A percentile compares a stretch with the other conserved stretches of the same genome.
Conservation (phyloP, 1,284 basidiomycete species). For the Fomitiporia mediterranea region DNA sequence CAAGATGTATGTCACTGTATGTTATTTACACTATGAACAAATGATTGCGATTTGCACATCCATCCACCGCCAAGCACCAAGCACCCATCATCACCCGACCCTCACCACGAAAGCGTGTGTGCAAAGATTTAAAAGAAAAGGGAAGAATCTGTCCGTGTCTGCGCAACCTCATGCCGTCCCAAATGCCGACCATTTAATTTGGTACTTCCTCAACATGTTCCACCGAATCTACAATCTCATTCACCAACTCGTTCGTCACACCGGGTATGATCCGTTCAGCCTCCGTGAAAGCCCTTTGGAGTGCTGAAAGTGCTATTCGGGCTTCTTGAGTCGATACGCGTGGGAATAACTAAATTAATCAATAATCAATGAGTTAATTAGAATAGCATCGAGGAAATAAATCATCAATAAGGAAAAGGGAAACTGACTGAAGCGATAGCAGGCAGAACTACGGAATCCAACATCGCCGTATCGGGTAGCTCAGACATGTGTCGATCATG, state of each 20-base stretch:
- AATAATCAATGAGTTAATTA: too few species aligned
- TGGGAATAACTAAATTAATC: constrained; percentile 72
- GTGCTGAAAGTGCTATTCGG: constrained; percentile 72
- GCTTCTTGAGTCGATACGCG: constrained; percentile 87
- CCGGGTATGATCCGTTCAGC: constrained; percentile 87
- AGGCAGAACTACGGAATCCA: constrained; percentile 91
- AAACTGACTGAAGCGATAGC: constrained; percentile 82
- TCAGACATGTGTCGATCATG: constrained; percentile 44
- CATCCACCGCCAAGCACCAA: too few species aligned
- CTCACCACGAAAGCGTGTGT: too few species aligned
- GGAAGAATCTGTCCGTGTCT: too few species aligned
- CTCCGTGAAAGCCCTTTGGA: constrained; percentile 87
- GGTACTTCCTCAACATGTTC: constrained; percentile 76
- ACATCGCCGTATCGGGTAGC: constrained; percentile 81
- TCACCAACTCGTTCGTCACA: constrained; percentile 75
- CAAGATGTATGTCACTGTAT: too few species aligned
- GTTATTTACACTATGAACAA: too few species aligned
- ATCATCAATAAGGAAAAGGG: constrained; percentile 11
- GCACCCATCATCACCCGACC: too few species aligned
- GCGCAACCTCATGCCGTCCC: too few species aligned
- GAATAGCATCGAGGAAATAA: constrained; percentile 3
- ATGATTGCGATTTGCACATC: too few species aligned
- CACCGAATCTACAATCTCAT: constrained; percentile 88
- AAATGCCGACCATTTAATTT: too few species aligned
- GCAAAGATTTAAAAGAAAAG: too few species aligned